A percentile compares a stretch with the other conserved stretches of the same genome.
phyloP scores from a whole-genome alignment of 371 early-diverging fungal genomes.

The Syncephalastrum contaminatum region DNA sequence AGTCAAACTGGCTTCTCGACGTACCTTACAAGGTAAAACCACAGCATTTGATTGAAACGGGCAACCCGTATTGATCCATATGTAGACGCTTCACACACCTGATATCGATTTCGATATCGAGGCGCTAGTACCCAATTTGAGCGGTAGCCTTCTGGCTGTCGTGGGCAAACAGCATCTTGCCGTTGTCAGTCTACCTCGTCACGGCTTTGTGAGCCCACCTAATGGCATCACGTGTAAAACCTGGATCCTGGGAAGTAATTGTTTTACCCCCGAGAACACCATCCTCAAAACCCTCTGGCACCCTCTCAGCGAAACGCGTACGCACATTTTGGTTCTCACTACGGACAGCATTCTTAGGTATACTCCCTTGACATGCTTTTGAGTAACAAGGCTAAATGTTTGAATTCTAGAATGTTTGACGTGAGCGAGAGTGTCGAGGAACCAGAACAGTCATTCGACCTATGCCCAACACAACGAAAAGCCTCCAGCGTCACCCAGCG shows the following conservation, averaged over 20 bases:
- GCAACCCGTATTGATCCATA: background rate
- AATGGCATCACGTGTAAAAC: slow-evolving; percentile 8
- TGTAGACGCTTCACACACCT: slow-evolving; percentile 38
- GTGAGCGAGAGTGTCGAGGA: slow-evolving; percentile 32
- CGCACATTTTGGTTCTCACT: slow-evolving; percentile 38
- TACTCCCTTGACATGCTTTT: background rate
- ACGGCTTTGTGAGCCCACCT: slow-evolving; percentile 15
- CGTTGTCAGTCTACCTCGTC: slow-evolving; percentile 35
- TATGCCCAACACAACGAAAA: slow-evolving; percentile 25
- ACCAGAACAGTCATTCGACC: slow-evolving; percentile 45
- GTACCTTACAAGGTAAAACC: slow-evolving; percentile 39
- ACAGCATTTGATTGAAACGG: too few species aligned
- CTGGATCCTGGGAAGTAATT: slow-evolving; percentile 13
- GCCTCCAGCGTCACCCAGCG: background rate
- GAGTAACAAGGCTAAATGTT: background rate
- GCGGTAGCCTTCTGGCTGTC: slow-evolving; percentile 37
- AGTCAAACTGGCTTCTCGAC: slow-evolving; percentile 27
- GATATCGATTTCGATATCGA: slow-evolving; percentile 36
- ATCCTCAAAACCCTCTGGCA: slow-evolving; percentile 42
- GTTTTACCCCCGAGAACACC: background rate
- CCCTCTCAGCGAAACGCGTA: slow-evolving; percentile 41
- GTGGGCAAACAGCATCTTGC: slow-evolving; percentile 23
- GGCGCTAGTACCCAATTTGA: slow-evolving; percentile 23
- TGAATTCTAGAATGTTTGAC: slow-evolving; percentile 40
- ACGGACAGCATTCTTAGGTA: slow-evolving; percentile 38